Evolutionary conservation across 176 grass and related monocot genomes (phyloP).

Genomic region (Phoenix dactylifera): DNA sequence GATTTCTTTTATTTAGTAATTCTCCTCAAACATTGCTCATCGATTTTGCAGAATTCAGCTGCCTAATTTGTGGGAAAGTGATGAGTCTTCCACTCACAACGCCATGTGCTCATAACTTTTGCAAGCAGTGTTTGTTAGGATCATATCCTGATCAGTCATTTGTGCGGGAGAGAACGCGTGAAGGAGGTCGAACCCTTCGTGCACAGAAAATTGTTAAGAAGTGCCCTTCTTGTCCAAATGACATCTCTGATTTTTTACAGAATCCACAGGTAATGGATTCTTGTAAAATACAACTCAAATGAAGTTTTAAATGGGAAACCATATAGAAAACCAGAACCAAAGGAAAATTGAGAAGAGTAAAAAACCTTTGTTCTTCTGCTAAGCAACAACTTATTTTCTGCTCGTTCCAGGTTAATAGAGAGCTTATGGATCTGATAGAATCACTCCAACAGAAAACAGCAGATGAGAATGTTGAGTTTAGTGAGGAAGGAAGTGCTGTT

Average conservation of each 20-base stretch:
- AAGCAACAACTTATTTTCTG: not conserved
- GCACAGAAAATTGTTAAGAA: slow-evolving; percentile 82
- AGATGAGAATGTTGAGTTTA: slow-evolving; percentile 29
- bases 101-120: slow-evolving; percentile 90
- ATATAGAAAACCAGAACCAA: too few species aligned
- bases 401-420: slow-evolving; percentile 65
- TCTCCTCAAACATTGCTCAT: too few species aligned
- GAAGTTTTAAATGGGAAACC: too few species aligned
- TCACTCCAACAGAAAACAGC: slow-evolving; percentile 31
- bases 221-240: slow-evolving; percentile 73
- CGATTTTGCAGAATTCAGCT: slow-evolving; percentile 67
- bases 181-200: slow-evolving; percentile 57
- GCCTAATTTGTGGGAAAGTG: slow-evolving; percentile 56
- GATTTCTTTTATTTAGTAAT: too few species aligned
- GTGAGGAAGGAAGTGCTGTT: slow-evolving; percentile 13
- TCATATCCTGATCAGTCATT: slow-evolving; percentile 44
- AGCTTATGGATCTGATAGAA: slow-evolving; percentile 73
- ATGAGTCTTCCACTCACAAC: slow-evolving; percentile 71
- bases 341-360: too few species aligned
- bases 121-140: slow-evolving; percentile 67
- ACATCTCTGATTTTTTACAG: slow-evolving; percentile 80
- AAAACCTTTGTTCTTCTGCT: too few species aligned
- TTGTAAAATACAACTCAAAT: too few species aligned
- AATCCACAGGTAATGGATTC: slow-evolving; percentile 54
- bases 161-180: slow-evolving; percentile 68